These are phyloP conservation scores for Penicillium sp. DNA, from an alignment of 2,329 filamentous ascomycete species.

Conservation along the genomic window DNA sequence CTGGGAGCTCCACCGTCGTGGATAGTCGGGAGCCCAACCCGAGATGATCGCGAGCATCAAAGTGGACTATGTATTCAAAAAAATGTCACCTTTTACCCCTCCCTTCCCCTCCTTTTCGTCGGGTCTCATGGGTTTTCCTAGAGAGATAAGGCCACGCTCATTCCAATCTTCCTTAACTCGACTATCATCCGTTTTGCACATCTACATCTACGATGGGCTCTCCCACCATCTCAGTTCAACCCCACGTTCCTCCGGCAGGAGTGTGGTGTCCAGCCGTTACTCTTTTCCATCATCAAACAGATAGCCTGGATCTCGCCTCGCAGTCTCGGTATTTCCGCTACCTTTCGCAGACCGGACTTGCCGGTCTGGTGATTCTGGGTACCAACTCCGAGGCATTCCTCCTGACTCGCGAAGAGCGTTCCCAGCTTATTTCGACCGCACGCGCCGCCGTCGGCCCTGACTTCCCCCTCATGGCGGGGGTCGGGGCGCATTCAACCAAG, in stretches of 20 bases:
- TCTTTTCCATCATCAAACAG: constrained; percentile 52
- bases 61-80: neutral
- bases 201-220: neutral
- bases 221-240: constrained; percentile 1
- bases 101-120: neutral
- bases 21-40: neutral
- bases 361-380: constrained; percentile 55
- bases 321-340: constrained; percentile 54
- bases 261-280: constrained; percentile 55
- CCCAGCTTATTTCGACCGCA: constrained; percentile 55
- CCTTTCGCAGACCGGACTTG: constrained; percentile 50
- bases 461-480: constrained; percentile 61
- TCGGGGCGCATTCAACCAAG: constrained; percentile 62
- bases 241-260: constrained; percentile 30
- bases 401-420: constrained; percentile 57
- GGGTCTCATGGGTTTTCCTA: neutral
- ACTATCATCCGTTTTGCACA: neutral
- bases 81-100: neutral
- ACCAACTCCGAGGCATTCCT: constrained; percentile 58
- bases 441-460: constrained; percentile 50
- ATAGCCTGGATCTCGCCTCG: constrained; percentile 47
- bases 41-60: neutral
- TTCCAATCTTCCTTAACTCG: neutral
- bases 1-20: neutral
- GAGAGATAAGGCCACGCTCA: neutral